These are phyloP conservation scores for Telfairia occidentalis DNA, from an alignment of 331 rosid species.

Conservation along the genomic window DNA sequence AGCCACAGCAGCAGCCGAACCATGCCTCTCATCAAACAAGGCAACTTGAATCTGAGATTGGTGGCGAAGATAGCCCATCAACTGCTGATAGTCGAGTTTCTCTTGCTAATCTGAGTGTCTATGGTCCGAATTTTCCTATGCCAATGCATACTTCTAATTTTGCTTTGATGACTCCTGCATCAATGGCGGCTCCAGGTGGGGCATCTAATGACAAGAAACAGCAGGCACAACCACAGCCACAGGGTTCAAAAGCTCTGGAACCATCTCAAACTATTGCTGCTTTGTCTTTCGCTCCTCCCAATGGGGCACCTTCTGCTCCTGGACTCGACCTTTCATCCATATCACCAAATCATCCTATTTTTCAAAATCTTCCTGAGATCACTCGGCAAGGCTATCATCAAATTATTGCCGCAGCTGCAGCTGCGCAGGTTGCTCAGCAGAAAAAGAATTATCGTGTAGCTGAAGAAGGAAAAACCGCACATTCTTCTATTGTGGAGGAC, in stretches of 20 bases:
- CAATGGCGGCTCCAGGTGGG: conserved; percentile 31
- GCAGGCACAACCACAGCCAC: conserved; percentile 52
- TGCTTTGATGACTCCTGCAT: conserved; percentile 57
- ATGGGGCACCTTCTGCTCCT: conserved; percentile 46
- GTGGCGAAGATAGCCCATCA: conserved; percentile 81
- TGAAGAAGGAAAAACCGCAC: conserved; percentile 54
- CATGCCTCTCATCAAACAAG: conserved; percentile 45
- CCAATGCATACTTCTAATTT: conserved; percentile 63
- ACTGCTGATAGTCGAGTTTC: conserved; percentile 68
- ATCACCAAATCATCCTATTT: conserved; percentile 45
- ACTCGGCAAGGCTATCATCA: conserved; percentile 28
- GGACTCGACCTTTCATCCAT: conserved; percentile 65
- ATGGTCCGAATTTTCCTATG: conserved; percentile 65
- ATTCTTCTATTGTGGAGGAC: conserved; percentile 55
- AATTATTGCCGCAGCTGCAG: conserved; percentile 38
- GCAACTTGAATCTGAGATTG: conserved; percentile 64
- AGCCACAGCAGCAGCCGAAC: conserved; percentile 44
- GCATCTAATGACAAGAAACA: conserved; percentile 21
- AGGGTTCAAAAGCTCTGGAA: conserved; percentile 58
- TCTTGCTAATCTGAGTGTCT: conserved; percentile 47
- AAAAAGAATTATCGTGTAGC: conserved; percentile 46
- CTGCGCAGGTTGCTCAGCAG: conserved; percentile 46
- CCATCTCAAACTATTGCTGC: conserved; percentile 66
- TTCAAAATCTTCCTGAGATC: conserved; percentile 36
- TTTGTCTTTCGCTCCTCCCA: conserved; percentile 62